Base-by-base conservation (phyloP, 2,329 filamentous ascomycete genomes). In the Cephalotrichum gorgonifer region DNA sequence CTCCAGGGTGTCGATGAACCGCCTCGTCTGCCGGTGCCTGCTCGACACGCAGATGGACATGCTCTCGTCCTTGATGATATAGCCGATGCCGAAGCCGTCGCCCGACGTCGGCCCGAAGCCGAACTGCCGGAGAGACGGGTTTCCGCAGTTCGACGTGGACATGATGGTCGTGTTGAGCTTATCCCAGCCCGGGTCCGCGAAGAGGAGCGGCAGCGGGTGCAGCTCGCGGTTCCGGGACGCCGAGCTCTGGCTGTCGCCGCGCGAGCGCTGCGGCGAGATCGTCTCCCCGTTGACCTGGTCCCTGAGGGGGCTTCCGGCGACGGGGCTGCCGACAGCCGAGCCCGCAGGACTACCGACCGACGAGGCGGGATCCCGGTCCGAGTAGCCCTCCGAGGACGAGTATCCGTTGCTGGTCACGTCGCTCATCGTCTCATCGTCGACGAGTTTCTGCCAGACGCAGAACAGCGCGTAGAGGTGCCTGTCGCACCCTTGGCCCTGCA, bases 61-160 rank as follows among this genome's bases (percentile, higher is more conserved):
- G 31, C 50, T 47, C 47, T 93, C 87, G 56, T 94, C 88, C 67
- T 98, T 98, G 76, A 98, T 96, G 60, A 98, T 97, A 70, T 98
- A 98, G 2, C 93, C 93, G 50, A 98, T 96, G 27, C 93, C 93
- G 61, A 97, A 97, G 0, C 93, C 93, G 55, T 96, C 89, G 2
- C 83, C 91, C 1, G 87, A 91, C 0, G 91, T 95, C 2, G 93
- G 93, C 0, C 93, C 93, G 62, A 98, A 98, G 3, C 93, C 93
- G 59, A 98, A 98, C 58, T 97, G 91, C 2, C 93, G 83, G 17
- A 98, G 80, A 0, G 85, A 88, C 0, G 93, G 93, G 66, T 97
- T 98, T 51, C 93, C 93, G 66, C 93, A 98, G 72, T 98, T 98
- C n/a, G 90, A 96, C 0, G 93, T 97, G 6, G 88, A 95, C 35